These are phyloP conservation scores for Liquidambar formosana DNA, from an alignment of 164 flowering plant genomes.

Conservation along the genomic window DNA sequence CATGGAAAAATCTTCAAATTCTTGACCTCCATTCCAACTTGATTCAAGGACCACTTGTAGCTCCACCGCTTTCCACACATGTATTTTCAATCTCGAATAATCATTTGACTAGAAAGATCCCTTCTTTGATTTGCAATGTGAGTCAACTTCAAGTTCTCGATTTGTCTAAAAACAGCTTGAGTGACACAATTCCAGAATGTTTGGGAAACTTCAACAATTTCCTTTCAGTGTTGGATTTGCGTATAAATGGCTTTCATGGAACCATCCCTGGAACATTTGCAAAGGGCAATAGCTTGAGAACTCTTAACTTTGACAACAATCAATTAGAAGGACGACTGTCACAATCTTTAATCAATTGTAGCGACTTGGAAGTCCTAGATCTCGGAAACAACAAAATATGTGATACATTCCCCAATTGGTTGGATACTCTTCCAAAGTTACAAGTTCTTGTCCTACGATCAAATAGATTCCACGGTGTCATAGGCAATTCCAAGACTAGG, in stretches of 20 bases:
- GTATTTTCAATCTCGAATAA: too few relatives aligned
- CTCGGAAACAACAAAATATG: not conserved
- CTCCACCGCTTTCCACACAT: not conserved
- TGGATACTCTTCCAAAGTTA: not conserved
- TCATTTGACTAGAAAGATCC: not conserved
- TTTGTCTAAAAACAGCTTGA: conserved; percentile 1
- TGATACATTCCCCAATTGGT: not conserved
- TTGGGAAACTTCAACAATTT: not conserved
- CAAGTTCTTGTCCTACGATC: not conserved
- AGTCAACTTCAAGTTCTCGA: not conserved
- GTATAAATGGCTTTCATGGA: not conserved
- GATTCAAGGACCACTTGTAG: not conserved
- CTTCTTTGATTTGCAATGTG: not conserved
- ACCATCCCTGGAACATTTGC: not conserved
- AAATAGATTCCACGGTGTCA: not conserved
- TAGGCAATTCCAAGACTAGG: not conserved
- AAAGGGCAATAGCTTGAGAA: not conserved
- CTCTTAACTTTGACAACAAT: not conserved
- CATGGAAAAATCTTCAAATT: not conserved
- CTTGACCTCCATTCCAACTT: conserved; percentile 4
- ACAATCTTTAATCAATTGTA: not conserved
- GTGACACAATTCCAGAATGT: not conserved
- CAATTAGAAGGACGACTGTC: not conserved
- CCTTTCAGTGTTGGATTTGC: not conserved
- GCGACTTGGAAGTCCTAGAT: not conserved